Conservation (phyloP, 2,329 filamentous ascomycete genomes). For the Pochonia chlamydosporia region DNA sequence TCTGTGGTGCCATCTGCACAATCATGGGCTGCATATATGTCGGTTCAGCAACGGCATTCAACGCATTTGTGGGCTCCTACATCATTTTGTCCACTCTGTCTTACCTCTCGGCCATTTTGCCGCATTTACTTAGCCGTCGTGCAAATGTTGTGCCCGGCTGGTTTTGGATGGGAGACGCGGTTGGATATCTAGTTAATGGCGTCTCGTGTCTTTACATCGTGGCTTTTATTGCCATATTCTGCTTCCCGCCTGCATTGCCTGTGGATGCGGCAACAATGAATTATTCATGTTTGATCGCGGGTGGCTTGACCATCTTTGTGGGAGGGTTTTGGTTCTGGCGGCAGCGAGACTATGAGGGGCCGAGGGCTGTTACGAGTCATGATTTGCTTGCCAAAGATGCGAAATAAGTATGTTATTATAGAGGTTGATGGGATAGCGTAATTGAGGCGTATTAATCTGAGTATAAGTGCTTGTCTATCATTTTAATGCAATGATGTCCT, state of each 20-base stretch:
- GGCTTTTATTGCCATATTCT: not conserved
- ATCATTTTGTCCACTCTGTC: conserved; percentile 30
- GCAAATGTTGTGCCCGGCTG: not conserved
- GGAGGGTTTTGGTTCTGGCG: conserved; percentile 30
- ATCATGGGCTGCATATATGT: conserved; percentile 53
- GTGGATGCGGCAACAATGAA: conserved; percentile 21
- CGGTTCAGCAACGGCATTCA: conserved; percentile 50
- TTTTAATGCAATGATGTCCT: too few species aligned
- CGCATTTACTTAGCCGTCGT: conserved; percentile 30
- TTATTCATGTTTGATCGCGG: conserved; percentile 31
- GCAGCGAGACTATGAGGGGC: conserved; percentile 14
- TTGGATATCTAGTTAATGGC: not conserved
- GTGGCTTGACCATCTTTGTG: conserved; percentile 27
- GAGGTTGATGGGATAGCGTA: too few species aligned
- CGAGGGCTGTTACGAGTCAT: conserved; percentile 3
- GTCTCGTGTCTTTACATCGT: not conserved
- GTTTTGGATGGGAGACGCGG: not conserved
- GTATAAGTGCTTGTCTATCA: too few species aligned
- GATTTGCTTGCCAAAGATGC: not conserved
- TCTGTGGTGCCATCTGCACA: conserved; percentile 36
- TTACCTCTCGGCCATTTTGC: conserved; percentile 56
- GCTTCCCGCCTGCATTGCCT: not conserved
- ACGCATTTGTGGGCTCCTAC: conserved; percentile 50
- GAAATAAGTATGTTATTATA: too few species aligned
- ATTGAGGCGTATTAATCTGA: too few species aligned